Base-by-base conservation (phyloP, 169 alveolate species). In the Plasmodium fragile region DNA sequence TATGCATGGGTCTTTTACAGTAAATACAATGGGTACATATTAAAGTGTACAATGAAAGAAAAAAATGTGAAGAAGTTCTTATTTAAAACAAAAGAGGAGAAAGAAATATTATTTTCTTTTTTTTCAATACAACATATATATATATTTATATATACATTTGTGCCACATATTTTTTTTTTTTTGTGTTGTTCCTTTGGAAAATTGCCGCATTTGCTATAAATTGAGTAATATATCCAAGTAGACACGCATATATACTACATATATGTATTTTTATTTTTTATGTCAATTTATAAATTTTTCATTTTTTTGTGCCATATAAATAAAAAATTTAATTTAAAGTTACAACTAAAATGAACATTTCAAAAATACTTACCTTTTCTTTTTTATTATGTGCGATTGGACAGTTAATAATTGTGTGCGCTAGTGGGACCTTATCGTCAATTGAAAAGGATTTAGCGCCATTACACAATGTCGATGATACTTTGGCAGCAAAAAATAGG, bases 301-400 rank as follows among this genome's bases (percentile, higher is more conserved):
- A 43, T 8, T 41, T 7, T 43, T 49, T 18, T 11, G 22, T 16
- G 22, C 75, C 5, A n/a, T 7, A 79, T 22, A 36, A 78, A 43
- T 22, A 79, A 79, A 49, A 41, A 41, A 30, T 30, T 81, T 0
- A n/a, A 81, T 16, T 72, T 52, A 43, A 52, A 81, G 34, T 65
- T 3, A 65, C 39, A 65, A 65, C 36, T 25, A 81, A 81, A 53
- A 81, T 81, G 90, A 81, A 81, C 25, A 55, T 59, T 55, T 59
- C 78, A 4, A 81, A 53, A 28, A 41, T 28, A 11, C 16, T 81
- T 81, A 6, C 78, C 80, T 32, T 81, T 28, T 81, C 55, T 81
- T 81, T 52, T 81, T n/a, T 55, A 36, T 81, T 81, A 53, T 81
- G 36, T 41, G 34, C 41, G 52, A 81, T 16, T 34, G 78, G 18